These are phyloP conservation scores for Cetradonia linearis DNA, from an alignment of 495 filamentous ascomycete species.

Conservation along the genomic window DNA sequence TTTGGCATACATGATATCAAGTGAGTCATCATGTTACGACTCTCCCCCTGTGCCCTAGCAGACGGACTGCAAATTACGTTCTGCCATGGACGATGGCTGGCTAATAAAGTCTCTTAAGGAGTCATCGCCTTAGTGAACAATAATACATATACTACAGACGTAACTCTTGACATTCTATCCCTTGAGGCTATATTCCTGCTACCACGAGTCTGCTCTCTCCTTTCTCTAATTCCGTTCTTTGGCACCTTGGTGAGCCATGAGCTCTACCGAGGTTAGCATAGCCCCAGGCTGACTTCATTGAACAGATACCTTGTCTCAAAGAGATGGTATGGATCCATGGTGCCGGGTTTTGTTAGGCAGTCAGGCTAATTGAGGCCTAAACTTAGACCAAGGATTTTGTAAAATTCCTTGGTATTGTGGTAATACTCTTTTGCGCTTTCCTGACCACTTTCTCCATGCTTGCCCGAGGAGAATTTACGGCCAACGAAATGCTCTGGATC, in stretches of 20 bases:
- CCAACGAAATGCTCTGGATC: constrained; percentile 74
- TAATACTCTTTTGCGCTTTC: constrained; percentile 57
- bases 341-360: neutral
- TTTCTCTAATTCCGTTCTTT: constrained; percentile 86
- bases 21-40: constrained; percentile 41
- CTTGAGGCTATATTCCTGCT: constrained; percentile 86
- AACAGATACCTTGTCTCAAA: constrained; percentile 70
- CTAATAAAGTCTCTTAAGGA: constrained; percentile 35
- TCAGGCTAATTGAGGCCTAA: constrained; percentile 29
- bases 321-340: constrained; percentile 52
- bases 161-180: constrained; percentile 78
- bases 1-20: constrained; percentile 54
- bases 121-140: constrained; percentile 59
- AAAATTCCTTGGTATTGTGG: constrained; percentile 80
- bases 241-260: constrained; percentile 51
- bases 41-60: neutral
- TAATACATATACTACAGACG: constrained; percentile 54
- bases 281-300: constrained; percentile 27
- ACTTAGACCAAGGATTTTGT: constrained; percentile 74
- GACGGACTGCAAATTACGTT: neutral
- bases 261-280: constrained; percentile 13
- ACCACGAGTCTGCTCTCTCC: constrained; percentile 74
- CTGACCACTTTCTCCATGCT: constrained; percentile 86
- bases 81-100: neutral
- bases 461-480: constrained; percentile 62